Base-by-base conservation (phyloP, 2,329 filamentous ascomycete species). In the Aspergillus thermomutatus region DNA sequence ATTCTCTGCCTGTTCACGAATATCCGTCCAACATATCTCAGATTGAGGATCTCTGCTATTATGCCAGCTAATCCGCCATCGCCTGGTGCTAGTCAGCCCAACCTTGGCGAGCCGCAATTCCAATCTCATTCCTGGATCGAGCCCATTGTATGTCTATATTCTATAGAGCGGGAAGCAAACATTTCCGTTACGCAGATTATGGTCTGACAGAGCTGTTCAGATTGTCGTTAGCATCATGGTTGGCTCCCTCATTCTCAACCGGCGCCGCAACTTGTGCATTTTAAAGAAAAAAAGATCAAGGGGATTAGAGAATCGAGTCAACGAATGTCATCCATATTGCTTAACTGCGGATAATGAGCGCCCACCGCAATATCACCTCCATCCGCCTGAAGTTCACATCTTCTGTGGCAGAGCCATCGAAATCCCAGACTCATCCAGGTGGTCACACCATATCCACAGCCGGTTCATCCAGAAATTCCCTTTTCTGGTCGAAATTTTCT, bases 401-500 rank as follows among this genome's bases (percentile, higher is more conserved):
- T 80, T 79, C 63, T 68, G 52, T 62, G 81, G 84, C n/a, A 69
- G 78, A 43, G 69, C 77, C 19, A 67, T 83, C 57, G 66, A 72
- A 10, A 86, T 80, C 5, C 84, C 84, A 10, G 86, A 86, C 64
- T 82, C 84, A 2, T 82, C 82, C 3, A 80, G 83, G n/a, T 89
- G 87, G 70, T 78, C 80, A 43, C 77, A 81, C 58, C 73, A 87
- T 67, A 69, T 82, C 50, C 86, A 88, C 69, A 87, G 83, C 59
- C 79, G 85, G 28, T 78, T 88, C 54, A 76, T 89, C 56, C 83
- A 87, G 68, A 86, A 86, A 66, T 88, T 85, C 61, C 87, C 87
- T 4, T 89, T 89, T 67, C 71, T 89, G 54, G 80, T 89, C 50
- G 87, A 89, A 71, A 89, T 89, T 85, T 88, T 89, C 69, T 89